Evolutionary conservation across 352 stramenopile genomes (phyloP), one percentile per base, ranked within the genome.

Genomic region (Pythium rishiriense): DNA sequence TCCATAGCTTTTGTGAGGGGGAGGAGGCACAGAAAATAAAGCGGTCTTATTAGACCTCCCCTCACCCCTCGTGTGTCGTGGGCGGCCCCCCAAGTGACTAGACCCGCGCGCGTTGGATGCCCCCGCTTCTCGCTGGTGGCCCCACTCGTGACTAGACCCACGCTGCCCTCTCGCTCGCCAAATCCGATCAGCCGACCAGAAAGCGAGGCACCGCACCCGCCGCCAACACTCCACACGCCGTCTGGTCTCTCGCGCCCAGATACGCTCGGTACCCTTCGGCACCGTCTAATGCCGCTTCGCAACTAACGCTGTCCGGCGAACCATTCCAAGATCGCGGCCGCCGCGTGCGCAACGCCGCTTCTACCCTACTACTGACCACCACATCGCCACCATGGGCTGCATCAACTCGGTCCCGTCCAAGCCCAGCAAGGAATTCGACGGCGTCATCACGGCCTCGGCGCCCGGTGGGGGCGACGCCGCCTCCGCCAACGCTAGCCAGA

Each of bases 321-420:
- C 41, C 56, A 63, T 56, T 63, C 56, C n/a, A 15, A 56, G 45
- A 56, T 63, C 43, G 56, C 31, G 31, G 35, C 56, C 43, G 45
- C 22, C 45, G 15, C 45, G 28, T 21, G 15, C 28, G 47, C 43
- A 37, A 45, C 12, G 15, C 41, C 29, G 21, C 33, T 41, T 29
- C n/a, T 46, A 11, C 41, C 41, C 3, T 11, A 15, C 41, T 24
- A 46, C 41, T 25, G 17, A 22, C 41, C 17, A 25, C 3, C 35
- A 39, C 5, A 6, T 42, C 45, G n/a, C 37, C 24, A 29, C 50
- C 62, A 88, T 88, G 79, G 79, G 79, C 51, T 88, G 79, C 62
- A 75, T 87, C 35, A 79, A 88, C 60, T 88, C 79, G 59, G 77
- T 88, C 22, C 75, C 74, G 31, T 72, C 73, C 39, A 76, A 81